Evolutionary conservation across 306 rosid species (phyloP), one percentile per base, ranked within the genome.

Genomic region (Glycyrrhiza uralensis): DNA sequence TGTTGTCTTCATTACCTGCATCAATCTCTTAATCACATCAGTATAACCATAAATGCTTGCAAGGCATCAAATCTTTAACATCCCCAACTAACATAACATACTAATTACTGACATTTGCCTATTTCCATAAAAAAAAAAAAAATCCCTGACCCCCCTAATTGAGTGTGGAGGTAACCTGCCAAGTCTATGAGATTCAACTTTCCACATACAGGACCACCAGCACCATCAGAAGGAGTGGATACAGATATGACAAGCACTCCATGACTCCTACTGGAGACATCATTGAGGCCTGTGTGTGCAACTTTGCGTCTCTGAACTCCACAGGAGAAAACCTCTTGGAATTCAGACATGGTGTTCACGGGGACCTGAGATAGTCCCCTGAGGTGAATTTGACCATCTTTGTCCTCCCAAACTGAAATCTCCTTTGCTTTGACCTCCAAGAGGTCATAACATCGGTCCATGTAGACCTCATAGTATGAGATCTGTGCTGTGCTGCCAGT

Each of bases 231-330:
- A 58, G 92, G 82, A 60, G 79, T 46, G 35, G 90, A 91, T 54
- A 94, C 87, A 39, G 87, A 70, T 74, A 94, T 89, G 70, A 91
- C 89, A 68, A 94, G 91, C 59, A 94, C 96, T 45, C 91, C 97
- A 65, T 94, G 99, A 78, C 97, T 94, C 80, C 99, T 86, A 74
- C 97, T 94, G 1, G 99, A 94, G 66, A 94, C 93, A 66, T 94
- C 97, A 45, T 91, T 94, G 73, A 94, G 91, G 60, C 86, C 83
- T 0, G 96, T 94, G 79, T 94, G 97, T 1, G 99, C 95, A 1
- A 83, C 81, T 80, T 89, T 94, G 38, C 99, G 80, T 47, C 93
- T 82, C 81, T 81, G 95, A 76, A 91, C 74, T 24, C 93, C 97
- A 2, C 86, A 35, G 33, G 88, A 78, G 73, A 87, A 86, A 4